Conservation (phyloP, 2,329 filamentous ascomycete species). For the Chrysosporium queenslandicum region DNA sequence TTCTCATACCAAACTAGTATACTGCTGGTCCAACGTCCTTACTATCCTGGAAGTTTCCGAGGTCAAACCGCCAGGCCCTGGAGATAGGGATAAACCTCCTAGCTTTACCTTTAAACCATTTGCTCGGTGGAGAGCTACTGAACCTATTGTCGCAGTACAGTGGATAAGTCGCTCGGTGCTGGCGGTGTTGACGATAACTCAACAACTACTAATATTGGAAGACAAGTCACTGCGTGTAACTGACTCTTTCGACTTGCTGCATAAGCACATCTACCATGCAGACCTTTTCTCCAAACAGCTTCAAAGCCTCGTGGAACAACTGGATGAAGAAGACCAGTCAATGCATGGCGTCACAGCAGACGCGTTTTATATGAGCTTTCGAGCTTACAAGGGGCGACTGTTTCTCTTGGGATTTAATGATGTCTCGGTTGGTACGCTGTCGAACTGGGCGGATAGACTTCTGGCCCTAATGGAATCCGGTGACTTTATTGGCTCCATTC, state of each 20-base stretch:
- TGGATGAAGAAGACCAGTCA: conserved; percentile 74
- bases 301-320: conserved; percentile 70
- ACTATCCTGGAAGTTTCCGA: conserved; percentile 85
- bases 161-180: conserved; percentile 93
- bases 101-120: conserved; percentile 69
- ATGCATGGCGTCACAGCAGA: conserved; percentile 96
- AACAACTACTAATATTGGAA: conserved; percentile 84
- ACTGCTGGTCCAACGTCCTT: conserved; percentile 97
- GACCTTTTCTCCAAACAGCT: conserved; percentile 86
- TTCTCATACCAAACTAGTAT: conserved; percentile 73
- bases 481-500: conserved; percentile 88
- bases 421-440: conserved; percentile 77
- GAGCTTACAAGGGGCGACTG: conserved; percentile 83
- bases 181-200: conserved; percentile 84
- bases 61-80: conserved; percentile 44
- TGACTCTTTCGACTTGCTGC: conserved; percentile 83
- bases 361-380: conserved; percentile 97
- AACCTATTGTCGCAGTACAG: conserved; percentile 90
- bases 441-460: conserved; percentile 92
- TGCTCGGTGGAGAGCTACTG: conserved; percentile 84
- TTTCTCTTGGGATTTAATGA: conserved; percentile 94
- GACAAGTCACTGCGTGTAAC: conserved; percentile 83
- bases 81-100: conserved; percentile 66
- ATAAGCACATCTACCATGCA: conserved; percentile 83
- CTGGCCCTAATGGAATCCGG: conserved; percentile 92